These are phyloP conservation scores for Saturnispora sanitii DNA, from an alignment of 805 yeast species.

Conservation along the genomic window DNA sequence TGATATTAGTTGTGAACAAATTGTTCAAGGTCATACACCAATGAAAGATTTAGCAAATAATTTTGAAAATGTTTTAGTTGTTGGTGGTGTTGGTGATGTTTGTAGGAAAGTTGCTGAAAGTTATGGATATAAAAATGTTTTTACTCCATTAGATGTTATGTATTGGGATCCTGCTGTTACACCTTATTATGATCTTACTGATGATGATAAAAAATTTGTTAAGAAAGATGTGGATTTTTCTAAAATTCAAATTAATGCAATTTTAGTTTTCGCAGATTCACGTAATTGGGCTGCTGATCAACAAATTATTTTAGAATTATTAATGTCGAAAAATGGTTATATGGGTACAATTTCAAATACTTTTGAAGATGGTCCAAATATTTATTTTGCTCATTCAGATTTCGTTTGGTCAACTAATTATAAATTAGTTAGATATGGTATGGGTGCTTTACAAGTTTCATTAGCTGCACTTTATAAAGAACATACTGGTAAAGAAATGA, in stretches of 20 bases:
- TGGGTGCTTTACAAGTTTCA: slow-evolving; percentile 90
- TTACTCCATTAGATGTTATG: slow-evolving; percentile 72
- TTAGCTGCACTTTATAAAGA: slow-evolving; percentile 78
- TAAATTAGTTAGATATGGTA: slow-evolving; percentile 73
- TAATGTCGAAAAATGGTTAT: slow-evolving; percentile 65
- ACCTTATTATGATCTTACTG: slow-evolving; percentile 72
- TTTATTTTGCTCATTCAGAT: slow-evolving; percentile 86
- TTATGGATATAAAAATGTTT: slow-evolving; percentile 78
- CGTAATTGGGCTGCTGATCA: slow-evolving; percentile 92
- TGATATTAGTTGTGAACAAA: slow-evolving; percentile 63
- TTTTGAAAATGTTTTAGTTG: slow-evolving; percentile 68
- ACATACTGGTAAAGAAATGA: slow-evolving; percentile 72
- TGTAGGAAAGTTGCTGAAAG: slow-evolving; percentile 75
- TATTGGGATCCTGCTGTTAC: slow-evolving; percentile 81
- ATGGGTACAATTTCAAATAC: slow-evolving; percentile 75
- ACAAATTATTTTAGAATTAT: slow-evolving; percentile 75
- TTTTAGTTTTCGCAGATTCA: slow-evolving; percentile 83
- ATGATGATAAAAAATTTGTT: slow-evolving; percentile 52
- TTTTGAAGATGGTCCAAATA: slow-evolving; percentile 67
- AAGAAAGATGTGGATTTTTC: slow-evolving; percentile 54
- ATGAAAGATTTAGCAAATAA: slow-evolving; percentile 70
- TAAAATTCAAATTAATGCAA: slow-evolving; percentile 62
- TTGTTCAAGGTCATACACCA: slow-evolving; percentile 90
- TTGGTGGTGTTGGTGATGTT: slow-evolving; percentile 81
- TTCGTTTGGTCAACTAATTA: slow-evolving; percentile 91